Evolutionary conservation across 2,329 filamentous ascomycete species (phyloP).

Genomic region (Ophiostoma montium): DNA sequence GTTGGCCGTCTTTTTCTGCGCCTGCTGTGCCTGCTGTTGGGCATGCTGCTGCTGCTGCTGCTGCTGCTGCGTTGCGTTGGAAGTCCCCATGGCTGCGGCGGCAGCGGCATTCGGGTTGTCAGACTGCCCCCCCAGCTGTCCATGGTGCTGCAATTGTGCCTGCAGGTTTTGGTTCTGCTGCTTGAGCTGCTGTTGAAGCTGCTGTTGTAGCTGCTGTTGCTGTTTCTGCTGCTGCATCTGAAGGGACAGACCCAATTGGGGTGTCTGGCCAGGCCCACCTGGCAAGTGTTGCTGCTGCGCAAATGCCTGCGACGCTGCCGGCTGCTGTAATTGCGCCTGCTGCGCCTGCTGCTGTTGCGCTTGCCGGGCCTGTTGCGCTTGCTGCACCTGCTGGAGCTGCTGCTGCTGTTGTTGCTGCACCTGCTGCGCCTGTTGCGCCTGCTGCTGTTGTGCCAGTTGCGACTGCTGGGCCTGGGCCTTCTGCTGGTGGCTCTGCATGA

Average conservation of each 20-base stretch:
- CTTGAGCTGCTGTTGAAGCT: conserved; percentile 17
- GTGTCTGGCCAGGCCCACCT: not conserved
- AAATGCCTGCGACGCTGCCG: not conserved
- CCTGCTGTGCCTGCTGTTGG: conserved; percentile 11
- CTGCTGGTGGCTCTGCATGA: conserved; percentile 10
- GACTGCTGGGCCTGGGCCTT: conserved; percentile 1
- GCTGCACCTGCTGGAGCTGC: not conserved
- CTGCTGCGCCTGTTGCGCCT: conserved; percentile 13
- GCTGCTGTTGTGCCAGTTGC: conserved; percentile 2
- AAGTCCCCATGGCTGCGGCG: not conserved
- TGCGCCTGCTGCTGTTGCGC: conserved; percentile 12
- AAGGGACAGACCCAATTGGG: not conserved
- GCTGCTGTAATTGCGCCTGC: conserved; percentile 9
- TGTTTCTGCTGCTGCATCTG: conserved; percentile 14
- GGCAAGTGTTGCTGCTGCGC: not conserved
- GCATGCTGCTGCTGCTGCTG: conserved; percentile 11
- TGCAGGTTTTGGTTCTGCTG: not conserved
- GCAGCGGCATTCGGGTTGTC: conserved; percentile 8
- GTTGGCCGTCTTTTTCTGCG: not conserved
- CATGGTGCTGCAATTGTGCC: conserved; percentile 12
- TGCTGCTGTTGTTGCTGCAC: conserved; percentile 12
- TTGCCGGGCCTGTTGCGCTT: not conserved
- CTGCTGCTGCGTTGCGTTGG: not conserved
- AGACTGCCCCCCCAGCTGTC: conserved; percentile 14
- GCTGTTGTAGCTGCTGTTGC: conserved; percentile 16